phyloP scores from a whole-genome alignment of 2,329 filamentous ascomycete species.

The Tolypocladium ophioglossoides region DNA sequence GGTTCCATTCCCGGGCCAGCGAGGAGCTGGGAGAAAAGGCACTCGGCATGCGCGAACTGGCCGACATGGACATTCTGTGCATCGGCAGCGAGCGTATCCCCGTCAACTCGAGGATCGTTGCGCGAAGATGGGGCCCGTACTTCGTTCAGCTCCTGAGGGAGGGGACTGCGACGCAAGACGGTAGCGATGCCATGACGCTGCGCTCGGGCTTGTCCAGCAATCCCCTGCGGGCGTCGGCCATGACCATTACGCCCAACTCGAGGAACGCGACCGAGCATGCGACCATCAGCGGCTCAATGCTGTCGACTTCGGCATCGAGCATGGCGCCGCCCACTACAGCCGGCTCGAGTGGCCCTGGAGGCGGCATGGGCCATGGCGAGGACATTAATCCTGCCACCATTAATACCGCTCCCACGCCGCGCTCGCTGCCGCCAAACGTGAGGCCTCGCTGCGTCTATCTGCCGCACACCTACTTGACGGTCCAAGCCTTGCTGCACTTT shows the following conservation, averaged over 20 bases:
- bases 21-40: constrained; percentile 79
- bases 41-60: constrained; percentile 68
- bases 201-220: constrained; percentile 49
- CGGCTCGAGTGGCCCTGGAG: constrained; percentile 30
- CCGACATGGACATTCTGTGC: constrained; percentile 94
- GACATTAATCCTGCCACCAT: constrained; percentile 29
- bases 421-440: constrained; percentile 46
- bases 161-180: constrained; percentile 60
- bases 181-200: constrained; percentile 65
- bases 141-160: constrained; percentile 88
- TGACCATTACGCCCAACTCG: constrained; percentile 70
- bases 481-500: constrained; percentile 85
- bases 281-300: constrained; percentile 31
- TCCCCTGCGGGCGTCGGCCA: constrained; percentile 63
- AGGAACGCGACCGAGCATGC: constrained; percentile 37
- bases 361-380: constrained; percentile 26
- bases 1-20: constrained; percentile 65
- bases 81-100: constrained; percentile 86
- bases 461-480: constrained; percentile 80
- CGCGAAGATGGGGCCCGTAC: constrained; percentile 86
- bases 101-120: constrained; percentile 82
- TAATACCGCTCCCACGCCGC: constrained; percentile 47
- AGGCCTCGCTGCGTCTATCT: constrained; percentile 83
- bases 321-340: constrained; percentile 30
- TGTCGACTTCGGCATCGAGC: constrained; percentile 26